These are phyloP conservation scores for Leptographium procerum DNA, from an alignment of 2,329 filamentous ascomycete genomes.

Conservation along the genomic window DNA sequence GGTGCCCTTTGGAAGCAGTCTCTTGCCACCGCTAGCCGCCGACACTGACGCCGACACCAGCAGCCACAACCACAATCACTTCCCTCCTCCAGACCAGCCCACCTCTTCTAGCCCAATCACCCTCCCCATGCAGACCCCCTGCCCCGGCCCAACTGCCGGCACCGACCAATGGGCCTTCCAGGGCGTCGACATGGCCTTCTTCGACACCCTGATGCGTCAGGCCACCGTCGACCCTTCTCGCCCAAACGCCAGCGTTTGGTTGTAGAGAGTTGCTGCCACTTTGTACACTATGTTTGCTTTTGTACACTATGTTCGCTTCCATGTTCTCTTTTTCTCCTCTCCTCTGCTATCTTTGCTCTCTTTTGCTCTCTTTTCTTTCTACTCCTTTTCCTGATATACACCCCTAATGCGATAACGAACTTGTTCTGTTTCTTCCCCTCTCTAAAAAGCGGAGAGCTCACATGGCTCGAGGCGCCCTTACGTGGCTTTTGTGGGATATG, in stretches of 20 bases:
- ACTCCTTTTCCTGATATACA: no score
- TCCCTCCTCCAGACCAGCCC: neutral
- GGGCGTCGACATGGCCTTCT: slow-evolving; percentile 23
- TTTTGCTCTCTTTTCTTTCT: no score
- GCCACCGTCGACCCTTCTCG: neutral
- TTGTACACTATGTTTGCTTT: no score
- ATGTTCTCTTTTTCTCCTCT: no score
- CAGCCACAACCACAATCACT: neutral
- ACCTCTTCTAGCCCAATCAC: neutral
- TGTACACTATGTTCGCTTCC: no score
- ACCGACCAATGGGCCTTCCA: slow-evolving; percentile 23
- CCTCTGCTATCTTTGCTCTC: no score
- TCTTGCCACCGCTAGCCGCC: neutral
- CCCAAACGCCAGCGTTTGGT: neutral
- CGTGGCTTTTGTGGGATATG: no score
- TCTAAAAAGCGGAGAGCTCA: no score
- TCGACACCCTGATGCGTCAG: slow-evolving; percentile 16
- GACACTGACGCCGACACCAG: no score
- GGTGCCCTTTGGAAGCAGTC: neutral
- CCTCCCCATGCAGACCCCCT: neutral
- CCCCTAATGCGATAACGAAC: no score
- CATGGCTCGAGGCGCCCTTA: no score
- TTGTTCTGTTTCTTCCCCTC: no score
- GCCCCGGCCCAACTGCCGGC: slow-evolving; percentile 12
- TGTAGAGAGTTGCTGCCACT: neutral